A percentile compares a stretch with the other conserved stretches of the same genome.
Evolutionary conservation across 1,284 basidiomycete species (phyloP).

Genomic region (Cutaneotrichosporon arboriforme): DNA sequence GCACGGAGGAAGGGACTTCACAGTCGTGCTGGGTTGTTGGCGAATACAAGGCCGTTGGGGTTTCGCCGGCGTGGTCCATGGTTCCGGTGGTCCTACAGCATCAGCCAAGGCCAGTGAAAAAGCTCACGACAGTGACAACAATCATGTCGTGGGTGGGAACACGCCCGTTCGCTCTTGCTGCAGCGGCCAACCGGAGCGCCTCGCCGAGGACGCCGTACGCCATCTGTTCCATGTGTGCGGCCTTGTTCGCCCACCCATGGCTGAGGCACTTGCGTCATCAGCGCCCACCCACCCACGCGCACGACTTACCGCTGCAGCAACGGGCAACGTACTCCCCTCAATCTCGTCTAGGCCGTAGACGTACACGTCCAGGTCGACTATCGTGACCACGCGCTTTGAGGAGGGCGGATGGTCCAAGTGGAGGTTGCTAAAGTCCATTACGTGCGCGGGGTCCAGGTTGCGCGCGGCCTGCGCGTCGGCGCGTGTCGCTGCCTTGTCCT

Average conservation of each 20-base stretch:
- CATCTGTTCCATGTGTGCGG: slow-evolving; percentile 31
- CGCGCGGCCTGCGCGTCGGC: not conserved
- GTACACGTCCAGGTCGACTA: slow-evolving; percentile 36
- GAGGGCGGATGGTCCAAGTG: slow-evolving; percentile 19
- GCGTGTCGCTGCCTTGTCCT: not conserved
- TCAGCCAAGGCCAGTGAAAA: slow-evolving; percentile 10
- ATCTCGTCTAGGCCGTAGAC: slow-evolving; percentile 44
- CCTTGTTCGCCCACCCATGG: slow-evolving; percentile 36
- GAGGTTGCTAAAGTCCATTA: slow-evolving; percentile 31
- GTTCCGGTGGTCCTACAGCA: slow-evolving; percentile 68
- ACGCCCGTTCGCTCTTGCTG: slow-evolving; percentile 4
- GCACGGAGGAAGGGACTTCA: not conserved
- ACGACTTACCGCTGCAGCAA: slow-evolving; percentile 36
- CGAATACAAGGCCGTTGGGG: slow-evolving; percentile 58
- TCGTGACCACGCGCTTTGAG: slow-evolving; percentile 13
- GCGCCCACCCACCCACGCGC: not conserved
- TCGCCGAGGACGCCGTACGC: slow-evolving; percentile 35
- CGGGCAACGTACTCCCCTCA: slow-evolving; percentile 19
- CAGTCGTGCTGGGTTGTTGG: slow-evolving; percentile 59
- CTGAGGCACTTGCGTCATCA: slow-evolving; percentile 29
- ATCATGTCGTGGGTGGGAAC: slow-evolving; percentile 30
- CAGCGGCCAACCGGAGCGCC: slow-evolving; percentile 4
- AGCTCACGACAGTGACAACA: slow-evolving; percentile 44
- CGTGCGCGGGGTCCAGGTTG: slow-evolving; percentile 12
- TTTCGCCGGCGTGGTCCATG: slow-evolving; percentile 61